These are phyloP conservation scores for Bacidia gigantensis DNA, from an alignment of 495 filamentous ascomycete genomes.

Conservation along the genomic window DNA sequence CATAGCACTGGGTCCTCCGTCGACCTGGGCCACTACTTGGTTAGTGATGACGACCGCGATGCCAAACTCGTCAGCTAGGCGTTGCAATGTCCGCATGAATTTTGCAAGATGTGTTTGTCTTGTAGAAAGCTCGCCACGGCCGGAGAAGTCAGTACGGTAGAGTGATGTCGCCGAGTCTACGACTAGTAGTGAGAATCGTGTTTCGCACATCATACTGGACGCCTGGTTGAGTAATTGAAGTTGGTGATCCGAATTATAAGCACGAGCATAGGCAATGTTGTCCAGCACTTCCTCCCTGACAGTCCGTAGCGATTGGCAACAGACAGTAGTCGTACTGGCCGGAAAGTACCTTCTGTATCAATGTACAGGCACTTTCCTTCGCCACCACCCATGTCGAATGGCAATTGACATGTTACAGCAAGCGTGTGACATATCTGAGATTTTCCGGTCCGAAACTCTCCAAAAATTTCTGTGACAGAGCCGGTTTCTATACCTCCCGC, in stretches of 20 bases:
- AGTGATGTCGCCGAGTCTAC: conserved; percentile 92
- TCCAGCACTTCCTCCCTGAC: conserved; percentile 95
- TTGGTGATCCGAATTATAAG: conserved; percentile 97
- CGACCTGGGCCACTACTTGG: conserved; percentile 95
- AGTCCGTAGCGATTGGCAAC: conserved; percentile 91
- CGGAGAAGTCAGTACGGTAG: conserved; percentile 90
- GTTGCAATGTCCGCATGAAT: conserved; percentile 88
- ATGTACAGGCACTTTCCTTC: conserved; percentile 99
- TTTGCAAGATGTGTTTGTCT: conserved; percentile 91
- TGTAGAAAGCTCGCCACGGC: conserved; percentile 80
- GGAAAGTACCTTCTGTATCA: conserved; percentile 94
- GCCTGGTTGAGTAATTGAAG: conserved; percentile 88
- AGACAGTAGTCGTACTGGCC: conserved; percentile 76
- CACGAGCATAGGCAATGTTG: conserved; percentile 93
- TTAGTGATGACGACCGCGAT: conserved; percentile 98
- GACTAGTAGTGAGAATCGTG: conserved; percentile 84
- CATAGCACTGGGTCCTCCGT: conserved; percentile 90
- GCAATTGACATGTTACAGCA: conserved; percentile 94
- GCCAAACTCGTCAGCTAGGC: conserved; percentile 92
- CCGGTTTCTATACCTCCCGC: conserved; percentile 94
- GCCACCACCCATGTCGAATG: conserved; percentile 97
- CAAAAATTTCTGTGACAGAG: conserved; percentile 96
- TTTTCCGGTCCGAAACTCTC: conserved; percentile 95
- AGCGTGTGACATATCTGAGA: conserved; percentile 97
- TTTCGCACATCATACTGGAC: conserved; percentile 97